Conservation (phyloP, 2,329 filamentous ascomycete species). For the Clonostachys byssicola region DNA sequence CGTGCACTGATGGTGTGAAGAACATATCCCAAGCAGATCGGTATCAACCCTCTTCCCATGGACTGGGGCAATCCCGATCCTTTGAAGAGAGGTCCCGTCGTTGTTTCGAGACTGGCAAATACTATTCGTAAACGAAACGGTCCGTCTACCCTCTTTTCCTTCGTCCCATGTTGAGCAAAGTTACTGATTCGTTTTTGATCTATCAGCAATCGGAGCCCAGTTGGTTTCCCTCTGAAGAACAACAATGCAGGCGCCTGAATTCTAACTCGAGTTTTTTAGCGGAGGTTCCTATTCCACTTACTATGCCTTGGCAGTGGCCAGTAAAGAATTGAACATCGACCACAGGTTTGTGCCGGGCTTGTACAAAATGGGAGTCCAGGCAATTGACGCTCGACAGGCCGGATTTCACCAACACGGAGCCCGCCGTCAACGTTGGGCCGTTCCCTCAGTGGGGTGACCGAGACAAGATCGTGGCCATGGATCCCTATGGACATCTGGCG, state of each 20-base stretch:
- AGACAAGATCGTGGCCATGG: conserved; percentile 97
- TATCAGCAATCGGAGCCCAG: conserved; percentile 47
- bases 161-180: conserved; percentile 9
- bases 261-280: conserved; percentile 10
- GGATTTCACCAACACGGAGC: conserved; percentile 76
- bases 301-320: conserved; percentile 87
- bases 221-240: conserved; percentile 10
- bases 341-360: conserved; percentile 50
- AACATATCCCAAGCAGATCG: conserved; percentile 90
- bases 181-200: conserved; percentile 4
- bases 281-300: conserved; percentile 96
- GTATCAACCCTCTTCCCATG: conserved; percentile 86
- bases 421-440: conserved; percentile 82
- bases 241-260: too few relatives aligned
- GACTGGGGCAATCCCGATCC: conserved; percentile 82
- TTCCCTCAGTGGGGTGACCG: conserved; percentile 86
- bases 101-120: conserved; percentile 72
- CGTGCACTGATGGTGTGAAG: conserved; percentile 20
- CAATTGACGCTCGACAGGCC: conserved; percentile 27
- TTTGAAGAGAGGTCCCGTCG: conserved; percentile 74
- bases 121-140: conserved; percentile 81
- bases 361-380: too few relatives aligned
- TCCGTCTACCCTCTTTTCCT: conserved; percentile 28
- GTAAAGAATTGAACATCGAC: conserved; percentile 79
- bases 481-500: conserved; percentile 84